Evolutionary conservation across 176 grass and related monocot species (phyloP).

Genomic region (Carex cristatella): DNA sequence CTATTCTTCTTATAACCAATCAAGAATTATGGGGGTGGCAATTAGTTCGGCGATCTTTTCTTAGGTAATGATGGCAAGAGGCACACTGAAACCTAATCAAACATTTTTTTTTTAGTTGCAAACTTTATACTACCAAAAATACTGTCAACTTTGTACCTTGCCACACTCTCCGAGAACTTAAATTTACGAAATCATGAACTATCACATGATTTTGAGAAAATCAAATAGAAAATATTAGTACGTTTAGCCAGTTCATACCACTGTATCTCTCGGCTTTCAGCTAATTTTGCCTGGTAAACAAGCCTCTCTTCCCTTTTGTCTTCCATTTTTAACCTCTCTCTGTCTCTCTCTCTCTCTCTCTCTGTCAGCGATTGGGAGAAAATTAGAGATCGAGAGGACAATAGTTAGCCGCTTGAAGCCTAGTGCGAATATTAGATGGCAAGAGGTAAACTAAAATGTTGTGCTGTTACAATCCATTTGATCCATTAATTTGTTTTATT

Average conservation of each 20-base stretch:
- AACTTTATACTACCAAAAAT: background rate
- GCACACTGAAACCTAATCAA: background rate
- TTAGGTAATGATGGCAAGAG: too few species aligned
- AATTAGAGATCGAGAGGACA: background rate
- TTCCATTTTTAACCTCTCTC: background rate
- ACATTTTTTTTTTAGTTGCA: background rate
- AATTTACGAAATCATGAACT: background rate
- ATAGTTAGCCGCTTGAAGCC: background rate
- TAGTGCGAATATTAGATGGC: background rate
- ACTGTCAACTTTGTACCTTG: background rate
- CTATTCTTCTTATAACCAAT: too few species aligned
- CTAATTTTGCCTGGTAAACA: conserved; percentile 49
- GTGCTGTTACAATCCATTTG: too few species aligned
- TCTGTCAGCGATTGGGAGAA: background rate
- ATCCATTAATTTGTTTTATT: too few species aligned
- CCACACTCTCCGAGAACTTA: background rate
- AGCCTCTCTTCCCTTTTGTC: conserved; percentile 40
- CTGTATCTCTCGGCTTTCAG: conserved; percentile 58
- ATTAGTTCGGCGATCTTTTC: too few species aligned
- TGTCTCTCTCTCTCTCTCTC: background rate
- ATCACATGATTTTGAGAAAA: background rate
- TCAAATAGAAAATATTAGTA: background rate
- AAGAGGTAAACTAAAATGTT: background rate
- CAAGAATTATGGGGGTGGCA: too few species aligned
- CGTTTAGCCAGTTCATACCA: conserved; percentile 9